Base-by-base conservation (phyloP, 2,329 filamentous ascomycete species). In the Talaromyces sp. region DNA sequence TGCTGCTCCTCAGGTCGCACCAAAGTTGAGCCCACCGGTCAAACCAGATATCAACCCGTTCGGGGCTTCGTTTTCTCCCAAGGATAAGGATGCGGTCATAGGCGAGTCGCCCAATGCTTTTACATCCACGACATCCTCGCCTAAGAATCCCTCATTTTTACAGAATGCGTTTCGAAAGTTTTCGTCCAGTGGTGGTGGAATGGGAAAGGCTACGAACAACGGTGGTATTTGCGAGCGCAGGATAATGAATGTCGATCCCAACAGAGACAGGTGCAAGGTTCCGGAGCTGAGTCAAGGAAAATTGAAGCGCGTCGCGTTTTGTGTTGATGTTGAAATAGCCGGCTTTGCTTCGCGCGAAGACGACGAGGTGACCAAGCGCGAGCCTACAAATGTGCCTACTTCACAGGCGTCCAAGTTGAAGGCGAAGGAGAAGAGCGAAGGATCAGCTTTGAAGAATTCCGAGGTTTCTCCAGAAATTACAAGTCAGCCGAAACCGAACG, bases 291-390 rank as follows among this genome's bases (percentile, higher is more conserved):
- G 93, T 69, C 87, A 89, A 72, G 86, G 87, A 58, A 97, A 95
- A 75, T 78, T 99, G 66, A 87, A 92, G 62, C 87, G 93, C 62
- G 95, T 99, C 0, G 91, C 94, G 0, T 99, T 99, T 73, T 97
- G 92, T 71, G 95, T 99, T 2, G 95, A 99, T 73, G 93, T 99
- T 4, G 95, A 99, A 77, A 96, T 99, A 73, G 94, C 94, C 3
- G 92, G 93, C 0, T 88, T 92, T 73, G 92, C 93, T 27, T 89
- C 87, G 70, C 95, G 96, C 70, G 91, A 95, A 3, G 77, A 84
- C 10, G 79, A 81, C 17, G 79, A 83, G n/a, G 78, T 58, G 17
- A 35, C 61, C 45, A 61, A 49, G 35, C 59, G 37, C 7, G 64
- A 66, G 35, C 27, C 58, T 5, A 52, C 8, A 43, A 50, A 35